Base-by-base conservation (phyloP, 2,329 filamentous ascomycete species). In the Aureobasidium sp. region DNA sequence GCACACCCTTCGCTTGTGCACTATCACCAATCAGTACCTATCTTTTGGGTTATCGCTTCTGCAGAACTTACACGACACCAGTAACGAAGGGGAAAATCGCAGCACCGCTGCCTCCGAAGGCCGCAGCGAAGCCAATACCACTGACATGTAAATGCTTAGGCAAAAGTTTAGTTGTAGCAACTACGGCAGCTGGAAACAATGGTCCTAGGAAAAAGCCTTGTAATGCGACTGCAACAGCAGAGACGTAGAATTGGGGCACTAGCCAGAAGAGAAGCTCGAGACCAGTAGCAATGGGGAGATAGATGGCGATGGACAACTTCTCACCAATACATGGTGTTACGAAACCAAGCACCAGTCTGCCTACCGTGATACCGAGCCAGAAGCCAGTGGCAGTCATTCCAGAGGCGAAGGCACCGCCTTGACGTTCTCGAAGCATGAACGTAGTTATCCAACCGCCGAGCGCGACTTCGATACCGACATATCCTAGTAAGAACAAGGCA, bases 141-240 rank as follows among this genome's bases (percentile, higher is more conserved):
- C 83, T 84, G 45, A 94, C 88, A 68, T 95, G 91, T 30, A 91
- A 77, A 63, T 89, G 81, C 41, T 78, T 79, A 0, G 90, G 89
- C 1, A 95, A 77, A 3, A 94, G 77, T 67, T 90, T 91, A 0
- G 88, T 90, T 5, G 86, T 84, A 0, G 84, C 84, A 0, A 92
- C 85, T 10, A 94, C 81, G 0, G 84, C 88, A 1, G 86, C 87
- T 0, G 90, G 89, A 70, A 92, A 94, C 25, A 94, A 73, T 0
- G 90, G 90, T 0, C 90, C 90, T 0, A 93, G 79, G 68, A 92
- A 90, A 78, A 93, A 90, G 0, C 90, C 90, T 63, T 91, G 80
- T 0, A 92, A 74, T 0, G 83, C 79, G 27, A 91, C 87, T 32
- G 88, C 86, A 15, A 91, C 78, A 9, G 88, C 85, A 0, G 87